These are phyloP conservation scores for Annulohypoxylon truncatum DNA, from an alignment of 2,329 filamentous ascomycete genomes.

Conservation along the genomic window DNA sequence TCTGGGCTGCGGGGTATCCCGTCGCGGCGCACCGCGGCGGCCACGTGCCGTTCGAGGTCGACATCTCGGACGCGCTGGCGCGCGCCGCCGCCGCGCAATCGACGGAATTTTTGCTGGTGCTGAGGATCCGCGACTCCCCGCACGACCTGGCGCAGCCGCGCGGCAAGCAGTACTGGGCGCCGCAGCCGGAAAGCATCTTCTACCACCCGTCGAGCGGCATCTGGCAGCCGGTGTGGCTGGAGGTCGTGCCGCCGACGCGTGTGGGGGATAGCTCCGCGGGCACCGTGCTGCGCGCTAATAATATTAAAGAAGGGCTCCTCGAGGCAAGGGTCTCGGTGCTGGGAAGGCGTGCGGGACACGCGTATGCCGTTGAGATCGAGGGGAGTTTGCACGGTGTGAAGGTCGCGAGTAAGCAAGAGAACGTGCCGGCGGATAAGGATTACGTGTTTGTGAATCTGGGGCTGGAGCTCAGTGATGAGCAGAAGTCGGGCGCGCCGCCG, in stretches of 20 bases:
- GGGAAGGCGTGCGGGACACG: slow-evolving; percentile 60
- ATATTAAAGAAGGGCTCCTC: slow-evolving; percentile 64
- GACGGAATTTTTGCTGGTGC: slow-evolving; percentile 58
- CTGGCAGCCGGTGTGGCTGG: slow-evolving; percentile 69
- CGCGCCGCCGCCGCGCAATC: slow-evolving; percentile 42
- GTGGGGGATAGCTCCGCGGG: slow-evolving; percentile 68
- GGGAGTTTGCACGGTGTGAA: slow-evolving; percentile 61
- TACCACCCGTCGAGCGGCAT: slow-evolving; percentile 69
- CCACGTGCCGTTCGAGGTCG: slow-evolving; percentile 69
- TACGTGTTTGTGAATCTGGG: slow-evolving; percentile 60
- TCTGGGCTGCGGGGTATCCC: slow-evolving; percentile 66
- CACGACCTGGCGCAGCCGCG: slow-evolving; percentile 73
- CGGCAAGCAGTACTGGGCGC: slow-evolving; percentile 75
- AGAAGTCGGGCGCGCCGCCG: slow-evolving; percentile 54
- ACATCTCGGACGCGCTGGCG: slow-evolving; percentile 63
- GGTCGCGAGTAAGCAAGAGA: slow-evolving; percentile 58
- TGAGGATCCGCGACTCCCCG: slow-evolving; percentile 72
- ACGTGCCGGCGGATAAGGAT: slow-evolving; percentile 62
- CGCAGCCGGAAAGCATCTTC: slow-evolving; percentile 70
- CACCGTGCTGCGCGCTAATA: slow-evolving; percentile 66
- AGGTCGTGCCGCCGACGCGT: slow-evolving; percentile 63
- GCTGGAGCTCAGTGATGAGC: slow-evolving; percentile 60
- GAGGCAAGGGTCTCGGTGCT: slow-evolving; percentile 62
- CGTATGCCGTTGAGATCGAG: slow-evolving; percentile 64
- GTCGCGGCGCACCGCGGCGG: slow-evolving; percentile 68